phyloP scores from a whole-genome alignment of 352 stramenopile genomes.

The Phytophthora pini region DNA sequence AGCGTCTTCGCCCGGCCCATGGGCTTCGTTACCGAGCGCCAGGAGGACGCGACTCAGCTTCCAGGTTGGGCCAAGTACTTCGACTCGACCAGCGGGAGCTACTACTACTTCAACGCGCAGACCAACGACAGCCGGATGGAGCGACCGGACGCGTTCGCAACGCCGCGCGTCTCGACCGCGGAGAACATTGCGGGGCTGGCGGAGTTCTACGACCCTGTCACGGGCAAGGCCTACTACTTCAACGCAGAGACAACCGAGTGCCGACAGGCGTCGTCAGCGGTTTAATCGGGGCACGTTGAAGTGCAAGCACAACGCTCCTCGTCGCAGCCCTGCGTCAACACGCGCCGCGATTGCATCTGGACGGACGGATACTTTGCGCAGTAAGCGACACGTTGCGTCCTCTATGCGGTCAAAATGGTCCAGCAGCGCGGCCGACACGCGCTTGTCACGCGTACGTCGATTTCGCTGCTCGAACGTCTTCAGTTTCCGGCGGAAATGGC shows the following conservation, averaged over 20 bases:
- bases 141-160: constrained; percentile 50
- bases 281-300: constrained; percentile 21
- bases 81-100: constrained; percentile 51
- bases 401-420: constrained; percentile 2
- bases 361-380: constrained; percentile 16
- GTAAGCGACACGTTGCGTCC: constrained; percentile 18
- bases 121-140: constrained; percentile 53
- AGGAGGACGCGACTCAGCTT: constrained; percentile 4
- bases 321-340: not conserved
- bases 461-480: constrained; percentile 26
- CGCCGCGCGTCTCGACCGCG: constrained; percentile 40
- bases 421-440: constrained; percentile 17
- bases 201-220: constrained; percentile 51
- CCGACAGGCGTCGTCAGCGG: constrained; percentile 23
- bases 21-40: constrained; percentile 34
- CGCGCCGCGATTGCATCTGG: not conserved
- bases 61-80: constrained; percentile 63
- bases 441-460: constrained; percentile 19
- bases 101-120: constrained; percentile 75
- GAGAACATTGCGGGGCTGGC: constrained; percentile 8
- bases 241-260: constrained; percentile 63
- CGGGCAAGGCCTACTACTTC: constrained; percentile 53
- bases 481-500: constrained; percentile 18
- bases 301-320: too few species aligned
- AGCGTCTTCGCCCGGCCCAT: constrained; percentile 62